A percentile compares a stretch with the other conserved stretches of the same genome.
These are phyloP conservation scores for Achaetomiella virescens DNA, from an alignment of 495 filamentous ascomycete species.

Conservation along the genomic window DNA sequence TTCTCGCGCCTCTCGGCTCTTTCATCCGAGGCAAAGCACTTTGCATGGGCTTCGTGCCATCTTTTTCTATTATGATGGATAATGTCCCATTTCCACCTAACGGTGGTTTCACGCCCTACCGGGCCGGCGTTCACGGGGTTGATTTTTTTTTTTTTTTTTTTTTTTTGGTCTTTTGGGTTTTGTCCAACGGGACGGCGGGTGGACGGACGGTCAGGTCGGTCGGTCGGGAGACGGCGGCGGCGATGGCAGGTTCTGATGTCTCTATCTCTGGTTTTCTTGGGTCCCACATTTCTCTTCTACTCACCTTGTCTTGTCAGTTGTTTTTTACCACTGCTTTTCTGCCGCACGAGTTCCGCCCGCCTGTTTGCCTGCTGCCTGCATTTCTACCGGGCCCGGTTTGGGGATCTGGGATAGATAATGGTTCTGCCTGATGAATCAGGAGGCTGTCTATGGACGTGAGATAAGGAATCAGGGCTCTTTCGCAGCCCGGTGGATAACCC, in stretches of 20 bases:
- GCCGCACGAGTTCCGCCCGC: no score
- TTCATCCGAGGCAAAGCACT: neutral
- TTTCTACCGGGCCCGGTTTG: neutral
- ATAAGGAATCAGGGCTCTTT: neutral
- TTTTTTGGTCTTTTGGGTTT: neutral
- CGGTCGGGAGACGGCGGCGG: neutral
- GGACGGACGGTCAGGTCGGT: neutral
- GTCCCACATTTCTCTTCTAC: neutral
- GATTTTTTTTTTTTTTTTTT: neutral
- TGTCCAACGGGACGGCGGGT: neutral
- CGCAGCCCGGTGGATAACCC: neutral
- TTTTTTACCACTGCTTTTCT: neutral
- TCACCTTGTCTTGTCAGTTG: neutral
- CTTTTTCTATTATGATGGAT: neutral
- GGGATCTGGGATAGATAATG: neutral
- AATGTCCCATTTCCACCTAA: neutral
- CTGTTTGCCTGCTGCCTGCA: no score
- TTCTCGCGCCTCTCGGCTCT: neutral
- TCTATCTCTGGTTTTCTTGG: neutral
- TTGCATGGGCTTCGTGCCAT: no score
- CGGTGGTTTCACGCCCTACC: neutral
- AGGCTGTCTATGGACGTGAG: no score
- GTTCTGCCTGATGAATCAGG: neutral
- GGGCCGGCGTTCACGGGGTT: neutral
- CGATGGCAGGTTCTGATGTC: no score